phyloP scores from a whole-genome alignment of 148 eudicot genomes.

The Silene uniflora region DNA sequence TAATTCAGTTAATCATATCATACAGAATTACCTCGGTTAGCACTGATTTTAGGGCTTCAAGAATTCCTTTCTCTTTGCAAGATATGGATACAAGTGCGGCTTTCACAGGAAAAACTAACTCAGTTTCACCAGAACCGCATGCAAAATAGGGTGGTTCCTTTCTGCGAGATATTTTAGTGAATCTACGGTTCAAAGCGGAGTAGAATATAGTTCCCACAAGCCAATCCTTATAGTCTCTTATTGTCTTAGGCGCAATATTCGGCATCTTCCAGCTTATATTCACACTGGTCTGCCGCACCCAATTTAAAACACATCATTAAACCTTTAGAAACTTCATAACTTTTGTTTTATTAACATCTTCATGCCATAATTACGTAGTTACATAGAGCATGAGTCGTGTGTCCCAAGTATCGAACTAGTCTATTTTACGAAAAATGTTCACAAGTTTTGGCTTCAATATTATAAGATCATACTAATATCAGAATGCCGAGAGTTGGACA shows the following conservation, averaged over 20 bases:
- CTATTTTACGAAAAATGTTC: no score
- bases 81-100: slow-evolving; percentile 70
- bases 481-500: no score
- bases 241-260: slow-evolving; percentile 54
- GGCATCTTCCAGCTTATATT: slow-evolving; percentile 77
- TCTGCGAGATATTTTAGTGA: slow-evolving; percentile 70
- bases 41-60: slow-evolving; percentile 60
- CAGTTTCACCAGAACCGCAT: slow-evolving; percentile 58
- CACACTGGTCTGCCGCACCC: slow-evolving; percentile 62
- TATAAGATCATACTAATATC: no score
- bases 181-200: slow-evolving; percentile 73
- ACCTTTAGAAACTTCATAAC: no score
- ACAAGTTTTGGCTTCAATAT: no score
- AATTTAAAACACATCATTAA: slow-evolving; percentile 18
- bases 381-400: no score
- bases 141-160: slow-evolving; percentile 74
- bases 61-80: slow-evolving; percentile 64
- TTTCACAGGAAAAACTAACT: slow-evolving; percentile 57
- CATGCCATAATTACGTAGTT: no score
- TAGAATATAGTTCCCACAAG: slow-evolving; percentile 70
- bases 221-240: slow-evolving; percentile 62
- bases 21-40: slow-evolving; percentile 53
- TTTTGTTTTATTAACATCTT: no score
- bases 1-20: slow-evolving; percentile 1
- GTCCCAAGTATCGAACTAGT: no score